Percentiles rank a stretch among this genome's conserved stretches.
These are phyloP conservation scores for Cyberlindnera mycetangii DNA, from an alignment of 805 yeast genomes.

Conservation along the genomic window DNA sequence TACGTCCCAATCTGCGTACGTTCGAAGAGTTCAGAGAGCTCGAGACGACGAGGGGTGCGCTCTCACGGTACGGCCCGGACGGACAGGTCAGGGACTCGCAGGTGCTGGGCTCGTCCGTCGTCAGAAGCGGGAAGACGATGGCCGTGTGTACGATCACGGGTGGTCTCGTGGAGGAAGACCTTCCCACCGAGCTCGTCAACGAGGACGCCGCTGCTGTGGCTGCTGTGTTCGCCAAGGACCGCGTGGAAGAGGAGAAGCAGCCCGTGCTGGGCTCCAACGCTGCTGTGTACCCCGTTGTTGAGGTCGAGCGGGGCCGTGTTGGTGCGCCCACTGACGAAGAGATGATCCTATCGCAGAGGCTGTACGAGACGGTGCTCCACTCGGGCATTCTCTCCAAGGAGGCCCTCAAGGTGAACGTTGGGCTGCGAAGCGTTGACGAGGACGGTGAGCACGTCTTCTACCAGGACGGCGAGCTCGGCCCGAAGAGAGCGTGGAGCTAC, in stretches of 20 bases:
- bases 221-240: constrained; percentile 33
- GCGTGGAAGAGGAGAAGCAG: constrained; percentile 24
- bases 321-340: constrained; percentile 89
- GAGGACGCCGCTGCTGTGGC: constrained; percentile 36
- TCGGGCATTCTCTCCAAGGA: constrained; percentile 49
- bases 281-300: constrained; percentile 69
- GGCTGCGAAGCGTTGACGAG: constrained; percentile 47
- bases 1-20: constrained; percentile 72
- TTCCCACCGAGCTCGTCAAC: constrained; percentile 39
- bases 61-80: constrained; percentile 37
- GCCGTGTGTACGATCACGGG: constrained; percentile 71
- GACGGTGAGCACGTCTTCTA: constrained; percentile 49
- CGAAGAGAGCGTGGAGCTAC: constrained; percentile 47
- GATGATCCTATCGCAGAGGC: constrained; percentile 63
- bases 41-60: constrained; percentile 37
- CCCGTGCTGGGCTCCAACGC: constrained; percentile 30
- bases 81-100: constrained; percentile 28
- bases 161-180: constrained; percentile 56
- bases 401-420: constrained; percentile 55
- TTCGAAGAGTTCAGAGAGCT: constrained; percentile 71
- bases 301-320: constrained; percentile 65
- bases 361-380: constrained; percentile 58
- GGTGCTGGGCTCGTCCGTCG: constrained; percentile 64
- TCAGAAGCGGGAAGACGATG: constrained; percentile 68
- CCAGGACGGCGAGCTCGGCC: constrained; percentile 34